Base-by-base conservation (phyloP, 495 filamentous ascomycete species). In the Penicillium lividum region DNA sequence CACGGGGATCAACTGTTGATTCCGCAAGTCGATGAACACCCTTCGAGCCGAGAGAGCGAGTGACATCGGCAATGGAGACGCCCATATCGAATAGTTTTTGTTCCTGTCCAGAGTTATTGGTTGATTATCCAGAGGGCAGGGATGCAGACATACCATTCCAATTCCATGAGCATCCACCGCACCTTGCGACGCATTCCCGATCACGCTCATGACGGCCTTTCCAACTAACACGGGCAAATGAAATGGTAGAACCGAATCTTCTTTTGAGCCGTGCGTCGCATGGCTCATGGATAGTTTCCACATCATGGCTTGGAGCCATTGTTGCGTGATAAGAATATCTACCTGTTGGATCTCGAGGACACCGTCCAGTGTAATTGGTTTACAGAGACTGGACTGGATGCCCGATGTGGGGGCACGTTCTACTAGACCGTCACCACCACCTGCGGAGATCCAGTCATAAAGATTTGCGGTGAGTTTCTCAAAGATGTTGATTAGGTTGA, bases 91-190 rank as follows among this genome's bases (percentile, higher is more conserved):
- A 77, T 2, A 74, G 60, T 38, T 76, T 78, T 69, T 78, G 75
- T 59, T 78, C 75, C 75, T 78, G 45, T 31, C 18, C 58, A 42
- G 47, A 53, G 5, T 16, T 15, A 22, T 42, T 28, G 11, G 33
- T 34, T 15, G 0, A 16, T n/a, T 42, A 22, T 5, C 33, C 33
- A 36, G 9, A 3, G 8, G 8, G 1, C 5, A 27, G n/a, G 25
- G 43, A 52, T 15, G 55, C 33, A 33, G 27, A 72, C 75, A 55
- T 73, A 81, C 85, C 86, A 88, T 85, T 28, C 82, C 82, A 51
- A 82, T 82, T 0, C 85, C 85, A 56, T 88, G 84, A 0, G 86
- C 78, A 60, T 83, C 78, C 13, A 87, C 81, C 42, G 78, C 80
- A 6, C 77, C 74, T 6, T 79, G 68, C 0, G 82, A 81, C 8